phyloP scores from a whole-genome alignment of 768 basidiomycete species.

The Collybia nuda region DNA sequence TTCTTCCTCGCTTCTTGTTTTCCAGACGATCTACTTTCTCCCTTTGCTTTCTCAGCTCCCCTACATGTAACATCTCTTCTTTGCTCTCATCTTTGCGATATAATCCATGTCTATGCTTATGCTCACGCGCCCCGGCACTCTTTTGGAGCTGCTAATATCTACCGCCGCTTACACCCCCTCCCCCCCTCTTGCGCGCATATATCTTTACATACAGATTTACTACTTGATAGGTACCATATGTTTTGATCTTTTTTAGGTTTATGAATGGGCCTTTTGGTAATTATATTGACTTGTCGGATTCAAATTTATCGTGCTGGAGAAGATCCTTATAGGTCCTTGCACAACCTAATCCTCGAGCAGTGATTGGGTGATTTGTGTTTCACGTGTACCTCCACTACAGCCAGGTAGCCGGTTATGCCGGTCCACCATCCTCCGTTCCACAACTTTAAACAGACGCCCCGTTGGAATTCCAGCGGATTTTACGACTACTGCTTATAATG shows the following conservation, averaged over 20 bases:
- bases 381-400: background rate
- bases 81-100: too few species aligned
- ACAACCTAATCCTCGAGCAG: background rate
- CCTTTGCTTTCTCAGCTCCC: background rate
- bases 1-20: background rate
- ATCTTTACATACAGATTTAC: too few species aligned
- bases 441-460: background rate
- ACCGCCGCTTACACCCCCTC: too few species aligned
- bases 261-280: too few species aligned
- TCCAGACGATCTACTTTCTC: background rate
- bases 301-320: background rate
- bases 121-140: too few species aligned
- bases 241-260: too few species aligned
- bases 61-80: background rate
- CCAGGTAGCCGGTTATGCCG: background rate
- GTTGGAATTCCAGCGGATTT: background rate
- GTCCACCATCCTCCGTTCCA: background rate
- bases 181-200: too few species aligned
- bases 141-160: too few species aligned
- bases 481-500: background rate
- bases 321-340: background rate
- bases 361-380: background rate
- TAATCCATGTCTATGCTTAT: too few species aligned
- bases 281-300: too few species aligned
- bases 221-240: too few species aligned